phyloP scores from a whole-genome alignment of 2,329 filamentous ascomycete genomes.

The Incumbomyces delicatus region DNA sequence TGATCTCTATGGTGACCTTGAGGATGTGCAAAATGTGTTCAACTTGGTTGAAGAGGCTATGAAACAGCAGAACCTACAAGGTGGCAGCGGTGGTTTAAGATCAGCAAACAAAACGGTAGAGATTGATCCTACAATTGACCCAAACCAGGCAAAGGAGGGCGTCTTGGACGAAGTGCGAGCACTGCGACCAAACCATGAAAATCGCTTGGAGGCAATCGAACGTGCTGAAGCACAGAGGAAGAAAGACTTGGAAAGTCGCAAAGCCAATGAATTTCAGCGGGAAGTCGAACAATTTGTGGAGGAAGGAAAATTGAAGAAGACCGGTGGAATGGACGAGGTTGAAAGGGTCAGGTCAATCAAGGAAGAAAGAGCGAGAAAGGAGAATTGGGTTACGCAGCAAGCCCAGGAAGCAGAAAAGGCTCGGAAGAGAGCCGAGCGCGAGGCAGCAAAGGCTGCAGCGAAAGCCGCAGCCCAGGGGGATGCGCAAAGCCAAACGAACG shows the following conservation, averaged over 20 bases:
- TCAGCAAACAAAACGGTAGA: conserved; percentile 34
- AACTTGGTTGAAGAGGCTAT: conserved; percentile 93
- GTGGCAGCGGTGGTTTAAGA: conserved; percentile 34
- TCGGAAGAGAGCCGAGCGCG: conserved; percentile 23
- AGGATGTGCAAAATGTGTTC: conserved; percentile 89
- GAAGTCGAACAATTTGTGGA: conserved; percentile 82
- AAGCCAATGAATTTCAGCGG: conserved; percentile 67
- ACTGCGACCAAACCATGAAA: conserved; percentile 87
- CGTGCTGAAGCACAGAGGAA: conserved; percentile 87
- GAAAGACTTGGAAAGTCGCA: conserved; percentile 72
- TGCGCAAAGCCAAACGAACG: background rate
- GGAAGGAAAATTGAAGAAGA: conserved; percentile 90
- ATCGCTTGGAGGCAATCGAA: conserved; percentile 87
- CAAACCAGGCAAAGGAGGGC: conserved; percentile 74
- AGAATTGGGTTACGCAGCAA: conserved; percentile 52
- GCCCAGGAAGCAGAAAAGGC: conserved; percentile 39
- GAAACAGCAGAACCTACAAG: conserved; percentile 83
- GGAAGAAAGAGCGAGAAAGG: conserved; percentile 74
- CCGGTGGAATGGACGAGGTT: conserved; percentile 86
- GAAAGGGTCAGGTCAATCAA: conserved; percentile 75
- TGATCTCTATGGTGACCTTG: conserved; percentile 86
- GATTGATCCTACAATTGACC: conserved; percentile 52
- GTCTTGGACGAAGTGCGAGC: conserved; percentile 89
- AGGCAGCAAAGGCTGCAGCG: conserved; percentile 15
- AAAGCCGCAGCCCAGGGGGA: conserved; percentile 8